Percentiles rank a stretch among this genome's conserved stretches.
Conservation (phyloP, 208 protist genomes). For the Trypanosoma melophagium region DNA sequence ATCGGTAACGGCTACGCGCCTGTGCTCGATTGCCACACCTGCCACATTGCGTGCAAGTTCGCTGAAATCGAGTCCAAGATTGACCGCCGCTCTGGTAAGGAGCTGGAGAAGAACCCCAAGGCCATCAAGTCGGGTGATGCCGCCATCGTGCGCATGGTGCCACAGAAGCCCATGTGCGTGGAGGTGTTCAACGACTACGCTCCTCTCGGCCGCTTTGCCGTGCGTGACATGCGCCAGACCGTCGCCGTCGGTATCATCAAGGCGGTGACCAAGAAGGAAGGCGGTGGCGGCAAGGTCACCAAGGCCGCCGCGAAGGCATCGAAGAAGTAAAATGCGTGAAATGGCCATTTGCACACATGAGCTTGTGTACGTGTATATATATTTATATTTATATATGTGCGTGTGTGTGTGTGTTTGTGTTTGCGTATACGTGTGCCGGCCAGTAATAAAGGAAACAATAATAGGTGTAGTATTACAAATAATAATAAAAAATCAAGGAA, state of each 20-base stretch:
- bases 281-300: conserved; percentile 71
- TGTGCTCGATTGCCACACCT: too few relatives aligned
- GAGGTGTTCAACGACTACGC: conserved; percentile 94
- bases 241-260: conserved; percentile 97
- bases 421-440: too few relatives aligned
- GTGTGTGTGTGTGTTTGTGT: conserved; percentile 13
- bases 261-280: conserved; percentile 69
- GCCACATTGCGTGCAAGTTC: too few relatives aligned
- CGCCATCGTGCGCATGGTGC: conserved; percentile 85
- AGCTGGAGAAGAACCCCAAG: too few relatives aligned
- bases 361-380: too few relatives aligned
- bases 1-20: too few relatives aligned
- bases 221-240: conserved; percentile 94
- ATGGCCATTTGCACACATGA: conserved; percentile 9
- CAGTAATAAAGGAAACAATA: too few relatives aligned
- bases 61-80: too few relatives aligned
- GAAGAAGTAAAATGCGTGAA: conserved; percentile 62
- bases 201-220: conserved; percentile 95
- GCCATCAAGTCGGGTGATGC: too few relatives aligned
- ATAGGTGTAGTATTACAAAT: too few relatives aligned
- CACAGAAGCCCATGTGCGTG: conserved; percentile 92
- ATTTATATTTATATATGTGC: too few relatives aligned
- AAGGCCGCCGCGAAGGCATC: conserved; percentile 68
- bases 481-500: conserved; percentile 27
- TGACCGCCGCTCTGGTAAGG: too few relatives aligned